Percentiles rank a stretch among this genome's conserved stretches.
Conservation (phyloP, 2,329 filamentous ascomycete genomes). For the Penicillium sp. region DNA sequence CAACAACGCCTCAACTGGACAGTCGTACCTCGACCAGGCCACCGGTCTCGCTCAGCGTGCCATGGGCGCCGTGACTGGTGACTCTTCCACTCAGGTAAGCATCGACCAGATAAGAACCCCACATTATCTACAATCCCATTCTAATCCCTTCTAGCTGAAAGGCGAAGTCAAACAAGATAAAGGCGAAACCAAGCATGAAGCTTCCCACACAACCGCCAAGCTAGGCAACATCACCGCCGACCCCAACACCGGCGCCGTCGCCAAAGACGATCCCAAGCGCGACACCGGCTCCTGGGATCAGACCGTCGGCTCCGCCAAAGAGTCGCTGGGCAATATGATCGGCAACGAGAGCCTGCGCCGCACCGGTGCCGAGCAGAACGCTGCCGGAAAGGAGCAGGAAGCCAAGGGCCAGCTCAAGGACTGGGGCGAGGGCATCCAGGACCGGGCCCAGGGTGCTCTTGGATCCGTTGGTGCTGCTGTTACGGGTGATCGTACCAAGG, state of each 20-base stretch:
- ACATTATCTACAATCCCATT: neutral
- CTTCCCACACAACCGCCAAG: constrained; percentile 71
- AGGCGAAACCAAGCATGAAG: constrained; percentile 61
- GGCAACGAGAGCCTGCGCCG: constrained; percentile 73
- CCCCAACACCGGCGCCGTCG: constrained; percentile 64
- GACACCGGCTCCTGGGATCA: constrained; percentile 76
- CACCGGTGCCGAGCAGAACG: constrained; percentile 72
- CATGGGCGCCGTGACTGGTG: constrained; percentile 70
- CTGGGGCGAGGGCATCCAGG: constrained; percentile 61
- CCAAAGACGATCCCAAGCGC: constrained; percentile 70
- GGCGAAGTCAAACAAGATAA: constrained; percentile 63
- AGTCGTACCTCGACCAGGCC: constrained; percentile 72
- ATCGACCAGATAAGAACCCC: neutral
- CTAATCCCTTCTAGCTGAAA: constrained; percentile 54
- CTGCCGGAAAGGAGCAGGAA: constrained; percentile 74
- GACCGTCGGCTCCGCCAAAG: constrained; percentile 81
- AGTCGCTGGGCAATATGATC: constrained; percentile 69
- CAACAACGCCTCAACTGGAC: constrained; percentile 64
- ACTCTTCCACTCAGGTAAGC: constrained; percentile 59
- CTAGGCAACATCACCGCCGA: constrained; percentile 65
- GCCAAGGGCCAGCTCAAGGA: constrained; percentile 78
- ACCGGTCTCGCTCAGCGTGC: constrained; percentile 68
- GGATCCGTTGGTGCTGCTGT: constrained; percentile 68
- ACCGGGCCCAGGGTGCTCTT: constrained; percentile 67
- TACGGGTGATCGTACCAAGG: constrained; percentile 64